phyloP scores from a whole-genome alignment of 768 basidiomycete species.

The Phlebiopsis gigantea region DNA sequence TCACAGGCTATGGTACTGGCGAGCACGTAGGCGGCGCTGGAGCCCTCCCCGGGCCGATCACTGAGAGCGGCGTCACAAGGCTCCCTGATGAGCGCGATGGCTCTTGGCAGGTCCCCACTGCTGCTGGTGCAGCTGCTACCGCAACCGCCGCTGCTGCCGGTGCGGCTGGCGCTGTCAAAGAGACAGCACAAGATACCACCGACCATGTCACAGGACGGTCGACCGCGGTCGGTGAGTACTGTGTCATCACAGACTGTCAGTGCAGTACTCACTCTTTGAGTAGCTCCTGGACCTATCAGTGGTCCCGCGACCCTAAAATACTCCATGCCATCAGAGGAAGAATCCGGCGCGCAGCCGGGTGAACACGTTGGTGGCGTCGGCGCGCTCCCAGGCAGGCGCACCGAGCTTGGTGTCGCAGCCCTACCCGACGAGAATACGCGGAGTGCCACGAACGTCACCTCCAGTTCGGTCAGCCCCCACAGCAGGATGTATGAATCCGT shows the following conservation, averaged over 20 bases:
- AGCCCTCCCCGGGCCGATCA: slow-evolving; percentile 9
- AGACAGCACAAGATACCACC: not conserved
- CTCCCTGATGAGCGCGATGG: slow-evolving; percentile 13
- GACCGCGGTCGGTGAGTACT: no score
- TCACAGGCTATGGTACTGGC: slow-evolving; percentile 11
- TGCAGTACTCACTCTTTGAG: not conserved
- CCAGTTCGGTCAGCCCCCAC: not conserved
- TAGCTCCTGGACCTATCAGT: not conserved
- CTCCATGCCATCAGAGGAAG: slow-evolving; percentile 28
- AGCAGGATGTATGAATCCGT: not conserved
- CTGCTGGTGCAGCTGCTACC: not conserved
- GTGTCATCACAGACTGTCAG: not conserved
- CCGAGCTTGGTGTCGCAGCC: slow-evolving; percentile 42
- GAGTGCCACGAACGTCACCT: not conserved
- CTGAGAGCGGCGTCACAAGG: slow-evolving; percentile 5
- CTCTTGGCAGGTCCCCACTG: not conserved
- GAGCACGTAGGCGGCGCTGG: slow-evolving; percentile 19
- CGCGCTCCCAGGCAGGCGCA: slow-evolving; percentile 40
- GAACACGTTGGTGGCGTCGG: slow-evolving; percentile 38
- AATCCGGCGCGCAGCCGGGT: slow-evolving; percentile 14
- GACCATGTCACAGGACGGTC: not conserved
- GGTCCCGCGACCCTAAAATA: not conserved
- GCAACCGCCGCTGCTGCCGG: not conserved
- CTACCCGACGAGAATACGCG: slow-evolving; percentile 38
- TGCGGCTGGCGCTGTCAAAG: not conserved